Evolutionary conservation across 2,329 filamentous ascomycete genomes (phyloP).

Genomic region (Colletotrichum tamarilloi): DNA sequence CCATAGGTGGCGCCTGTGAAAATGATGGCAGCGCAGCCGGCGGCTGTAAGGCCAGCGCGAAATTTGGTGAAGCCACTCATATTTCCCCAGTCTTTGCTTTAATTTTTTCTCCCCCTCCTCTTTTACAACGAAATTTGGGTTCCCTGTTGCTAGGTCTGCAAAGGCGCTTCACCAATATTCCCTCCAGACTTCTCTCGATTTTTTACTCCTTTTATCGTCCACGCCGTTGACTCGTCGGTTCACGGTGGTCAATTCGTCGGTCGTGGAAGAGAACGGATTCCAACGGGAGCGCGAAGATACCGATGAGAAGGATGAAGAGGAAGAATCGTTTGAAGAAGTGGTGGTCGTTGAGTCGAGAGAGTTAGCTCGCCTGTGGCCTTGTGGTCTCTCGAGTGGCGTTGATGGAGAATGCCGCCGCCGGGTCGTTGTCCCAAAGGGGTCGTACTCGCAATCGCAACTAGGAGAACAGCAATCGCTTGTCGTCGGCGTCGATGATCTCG

Average conservation of each 20-base stretch:
- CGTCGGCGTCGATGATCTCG: not conserved
- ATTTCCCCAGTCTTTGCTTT: not conserved
- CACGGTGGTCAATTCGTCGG: not conserved
- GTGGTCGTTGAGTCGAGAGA: conserved; percentile 30
- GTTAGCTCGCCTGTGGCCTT: conserved; percentile 15
- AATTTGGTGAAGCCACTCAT: conserved; percentile 39
- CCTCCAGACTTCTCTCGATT: conserved; percentile 41
- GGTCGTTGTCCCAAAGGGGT: not conserved
- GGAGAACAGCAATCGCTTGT: not conserved
- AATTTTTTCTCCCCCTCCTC: conserved; percentile 21
- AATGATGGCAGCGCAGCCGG: conserved; percentile 58
- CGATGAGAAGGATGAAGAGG: conserved; percentile 1
- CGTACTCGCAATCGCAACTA: not conserved
- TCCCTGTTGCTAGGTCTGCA: not conserved
- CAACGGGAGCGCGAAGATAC: conserved; percentile 13
- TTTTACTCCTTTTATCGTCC: conserved; percentile 37
- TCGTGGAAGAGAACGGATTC: not conserved
- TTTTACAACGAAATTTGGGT: conserved; percentile 29
- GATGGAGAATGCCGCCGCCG: not conserved
- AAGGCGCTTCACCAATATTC: conserved; percentile 40
- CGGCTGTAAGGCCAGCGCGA: conserved; percentile 46
- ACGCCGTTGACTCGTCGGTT: conserved; percentile 35
- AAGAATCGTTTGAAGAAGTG: conserved; percentile 1
- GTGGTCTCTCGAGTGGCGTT: conserved; percentile 2
- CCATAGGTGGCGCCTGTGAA: conserved; percentile 60